phyloP scores from a whole-genome alignment of 139 green algal genomes.

The Microglena sp. region DNA sequence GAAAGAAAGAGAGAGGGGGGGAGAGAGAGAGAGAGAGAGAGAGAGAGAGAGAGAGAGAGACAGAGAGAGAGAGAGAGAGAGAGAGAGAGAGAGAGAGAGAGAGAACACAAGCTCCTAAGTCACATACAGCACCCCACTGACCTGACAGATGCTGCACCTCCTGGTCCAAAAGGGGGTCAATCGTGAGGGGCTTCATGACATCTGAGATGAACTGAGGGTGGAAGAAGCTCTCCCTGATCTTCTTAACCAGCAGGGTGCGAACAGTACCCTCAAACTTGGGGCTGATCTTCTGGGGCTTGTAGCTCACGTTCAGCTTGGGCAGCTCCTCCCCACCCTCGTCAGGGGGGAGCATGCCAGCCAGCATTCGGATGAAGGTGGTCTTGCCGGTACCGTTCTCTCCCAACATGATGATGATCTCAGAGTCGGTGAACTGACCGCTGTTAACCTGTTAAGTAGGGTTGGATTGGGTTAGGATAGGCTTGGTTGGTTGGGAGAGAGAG shows the following conservation, averaged over 20 bases:
- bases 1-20: too few relatives aligned
- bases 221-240: conserved; percentile 85
- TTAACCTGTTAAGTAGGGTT: conserved; percentile 68
- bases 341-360: conserved; percentile 49
- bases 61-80: too few relatives aligned
- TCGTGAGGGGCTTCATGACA: conserved; percentile 85
- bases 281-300: conserved; percentile 99
- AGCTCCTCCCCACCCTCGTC: conserved; percentile 53
- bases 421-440: conserved; percentile 85
- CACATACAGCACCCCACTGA: too few relatives aligned
- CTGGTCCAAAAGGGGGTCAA: conserved; percentile 92
- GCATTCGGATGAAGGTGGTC: conserved; percentile 99
- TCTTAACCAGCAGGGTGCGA: conserved; percentile 89
- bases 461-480: neutral
- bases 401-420: conserved; percentile 95
- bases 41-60: too few relatives aligned
- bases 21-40: too few relatives aligned
- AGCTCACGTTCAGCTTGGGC: conserved; percentile 70
- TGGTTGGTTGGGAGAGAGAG: neutral
- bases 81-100: too few relatives aligned
- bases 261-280: conserved; percentile 93
- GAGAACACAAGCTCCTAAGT: too few relatives aligned
- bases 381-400: conserved; percentile 98
- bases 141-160: conserved; percentile 92
- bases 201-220: conserved; percentile 74